These are phyloP conservation scores for Maudiozyma humilis DNA, from an alignment of 1,139 yeast species.

Conservation along the genomic window DNA sequence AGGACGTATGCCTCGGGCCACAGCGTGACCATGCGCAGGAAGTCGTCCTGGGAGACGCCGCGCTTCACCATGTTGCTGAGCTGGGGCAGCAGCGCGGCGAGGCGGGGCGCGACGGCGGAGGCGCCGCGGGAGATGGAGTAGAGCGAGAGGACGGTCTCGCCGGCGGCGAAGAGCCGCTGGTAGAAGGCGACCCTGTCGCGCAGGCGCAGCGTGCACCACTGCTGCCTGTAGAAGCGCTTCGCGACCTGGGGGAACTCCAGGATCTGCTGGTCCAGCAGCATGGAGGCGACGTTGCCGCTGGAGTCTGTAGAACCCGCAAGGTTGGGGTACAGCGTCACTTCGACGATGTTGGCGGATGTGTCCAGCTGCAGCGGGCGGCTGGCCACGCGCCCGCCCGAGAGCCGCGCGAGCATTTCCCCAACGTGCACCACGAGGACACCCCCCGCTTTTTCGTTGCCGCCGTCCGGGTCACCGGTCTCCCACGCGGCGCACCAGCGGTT, in stretches of 20 bases:
- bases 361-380: conserved; percentile 22
- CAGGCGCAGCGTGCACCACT: conserved; percentile 14
- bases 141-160: conserved; percentile 26
- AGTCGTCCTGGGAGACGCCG: conserved; percentile 17
- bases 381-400: conserved; percentile 20
- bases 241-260: conserved; percentile 22
- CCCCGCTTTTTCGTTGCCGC: conserved; percentile 25
- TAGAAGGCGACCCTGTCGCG: conserved; percentile 14
- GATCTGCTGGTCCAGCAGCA: conserved; percentile 20
- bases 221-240: conserved; percentile 17
- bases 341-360: conserved; percentile 11
- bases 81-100: conserved; percentile 25
- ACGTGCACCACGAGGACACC: conserved; percentile 27
- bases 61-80: conserved; percentile 24
- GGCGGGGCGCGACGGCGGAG: conserved; percentile 15
- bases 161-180: conserved; percentile 21
- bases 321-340: conserved; percentile 16
- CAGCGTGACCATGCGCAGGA: conserved; percentile 16
- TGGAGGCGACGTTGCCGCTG: conserved; percentile 10
- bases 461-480: conserved; percentile 12
- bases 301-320: conserved; percentile 12
- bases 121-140: conserved; percentile 21
- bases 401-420: conserved; percentile 18
- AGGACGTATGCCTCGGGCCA: conserved; percentile 26
- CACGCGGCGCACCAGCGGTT: no score